Conservation (phyloP, 768 basidiomycete genomes). For the Mycena belliarum region DNA sequence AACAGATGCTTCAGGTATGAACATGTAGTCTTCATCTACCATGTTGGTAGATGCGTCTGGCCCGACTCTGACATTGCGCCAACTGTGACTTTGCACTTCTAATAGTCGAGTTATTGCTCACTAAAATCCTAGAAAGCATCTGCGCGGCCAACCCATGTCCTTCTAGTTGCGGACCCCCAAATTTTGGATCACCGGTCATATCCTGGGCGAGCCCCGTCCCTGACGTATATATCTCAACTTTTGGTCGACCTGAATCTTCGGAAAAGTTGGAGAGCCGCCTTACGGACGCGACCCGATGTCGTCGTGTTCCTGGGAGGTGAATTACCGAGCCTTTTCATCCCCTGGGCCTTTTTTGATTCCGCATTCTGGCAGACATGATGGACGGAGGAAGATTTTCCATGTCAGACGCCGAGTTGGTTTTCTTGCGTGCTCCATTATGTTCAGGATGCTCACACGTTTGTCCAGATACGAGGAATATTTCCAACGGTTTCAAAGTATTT, state of each 20-base stretch:
- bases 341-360: not conserved
- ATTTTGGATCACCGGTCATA: slow-evolving; percentile 78
- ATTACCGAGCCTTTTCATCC: not conserved
- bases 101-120: not conserved
- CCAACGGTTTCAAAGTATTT: slow-evolving; percentile 69
- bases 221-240: slow-evolving; percentile 61
- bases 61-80: slow-evolving; percentile 46
- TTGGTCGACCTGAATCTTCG: slow-evolving; percentile 82
- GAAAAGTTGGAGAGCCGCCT: slow-evolving; percentile 78
- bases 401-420: slow-evolving; percentile 66
- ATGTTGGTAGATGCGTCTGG: slow-evolving; percentile 57
- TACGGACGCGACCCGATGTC: slow-evolving; percentile 61
- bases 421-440: not conserved
- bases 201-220: slow-evolving; percentile 52
- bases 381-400: slow-evolving; percentile 75
- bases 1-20: slow-evolving; percentile 59
- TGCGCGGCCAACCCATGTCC: slow-evolving; percentile 46
- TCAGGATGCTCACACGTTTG: not conserved
- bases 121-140: slow-evolving; percentile 3
- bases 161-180: slow-evolving; percentile 90
- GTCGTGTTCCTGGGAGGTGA: slow-evolving; percentile 73
- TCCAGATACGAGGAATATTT: slow-evolving; percentile 75
- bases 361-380: slow-evolving; percentile 67
- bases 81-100: slow-evolving; percentile 9
- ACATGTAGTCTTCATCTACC: slow-evolving; percentile 52